A percentile compares a stretch with the other conserved stretches of the same genome.
Conservation (phyloP, 108 stramenopile genomes). For the Nitzschia putrida region DNA sequence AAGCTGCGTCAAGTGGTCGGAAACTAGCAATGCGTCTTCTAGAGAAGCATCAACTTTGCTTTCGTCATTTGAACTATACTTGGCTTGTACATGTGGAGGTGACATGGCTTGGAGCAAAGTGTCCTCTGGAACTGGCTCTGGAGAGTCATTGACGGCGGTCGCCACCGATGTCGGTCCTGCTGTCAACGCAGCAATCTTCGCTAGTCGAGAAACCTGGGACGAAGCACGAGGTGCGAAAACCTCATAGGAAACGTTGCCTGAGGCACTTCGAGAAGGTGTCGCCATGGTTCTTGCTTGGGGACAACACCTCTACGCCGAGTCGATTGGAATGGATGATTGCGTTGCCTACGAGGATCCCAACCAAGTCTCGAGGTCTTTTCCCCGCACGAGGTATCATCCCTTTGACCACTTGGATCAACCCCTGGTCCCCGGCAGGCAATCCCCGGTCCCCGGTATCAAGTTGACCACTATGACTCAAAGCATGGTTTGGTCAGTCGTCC, state of each 20-base stretch:
- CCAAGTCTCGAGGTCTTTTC: too few relatives aligned
- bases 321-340: too few relatives aligned
- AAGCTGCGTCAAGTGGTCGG: constrained; percentile 55
- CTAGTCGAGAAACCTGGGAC: constrained; percentile 58
- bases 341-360: too few relatives aligned
- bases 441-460: too few relatives aligned
- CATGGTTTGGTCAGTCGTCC: too few relatives aligned
- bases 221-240: constrained; percentile 75
- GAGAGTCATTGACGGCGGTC: constrained; percentile 6
- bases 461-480: too few relatives aligned
- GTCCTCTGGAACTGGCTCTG: neutral
- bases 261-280: constrained; percentile 5
- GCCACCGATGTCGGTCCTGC: constrained; percentile 52
- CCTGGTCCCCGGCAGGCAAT: too few relatives aligned
- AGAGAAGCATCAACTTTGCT: constrained; percentile 36
- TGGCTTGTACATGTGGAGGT: constrained; percentile 21
- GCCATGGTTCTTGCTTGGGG: neutral
- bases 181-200: constrained; percentile 71
- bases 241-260: constrained; percentile 71
- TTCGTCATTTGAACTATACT: constrained; percentile 32
- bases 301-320: too few relatives aligned
- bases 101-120: constrained; percentile 47
- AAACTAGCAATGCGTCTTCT: constrained; percentile 32
- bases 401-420: too few relatives aligned
- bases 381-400: too few relatives aligned